Base-by-base conservation (phyloP, 179 eudicot species). In the Spinacia oleracea region DNA sequence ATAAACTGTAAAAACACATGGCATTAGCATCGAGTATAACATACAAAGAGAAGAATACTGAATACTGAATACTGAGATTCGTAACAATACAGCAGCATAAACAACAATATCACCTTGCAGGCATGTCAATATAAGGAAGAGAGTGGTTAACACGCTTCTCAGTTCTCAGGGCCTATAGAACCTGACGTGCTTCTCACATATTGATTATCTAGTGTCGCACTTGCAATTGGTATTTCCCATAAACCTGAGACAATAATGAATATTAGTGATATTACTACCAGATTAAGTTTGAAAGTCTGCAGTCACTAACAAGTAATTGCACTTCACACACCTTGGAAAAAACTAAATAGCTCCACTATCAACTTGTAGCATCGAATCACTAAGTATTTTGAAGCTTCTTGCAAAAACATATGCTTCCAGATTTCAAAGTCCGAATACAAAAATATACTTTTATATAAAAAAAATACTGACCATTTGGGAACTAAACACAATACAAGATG, bases 211-310 rank as follows among this genome's bases (percentile, higher is more conserved):
- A 91, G 91, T 63, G 90, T 90, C 78, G 89, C 87, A 80, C 81
- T 88, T n/a, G n/a, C n/a, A n/a, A n/a, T n/a, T 5, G 97, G 93
- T 66, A 95, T 89, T 79, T 95, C 98, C 98, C 97, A 78, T 97
- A 95, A 29, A 90, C 88, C 98, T 95, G 90, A 72, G 73, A 82
- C 73, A 58, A 43, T 14, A 16, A 9, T 14, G 12, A 42, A 70
- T 46, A 38, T 0, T 38, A 38, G 40, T 38, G 40, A 38, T 59
- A 56, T n/a, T n/a, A 56, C 31, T 9, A 27, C 64, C 32, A 3
- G 32, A 59, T 23, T 10, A 59, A 59, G 1, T 59, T 23, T 29
- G 8, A 59, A 59, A 23, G 32, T 59, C 31, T 0, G 15, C 64
- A 11, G 32, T 59, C 1, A 2, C 29, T 27, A 11, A 25, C 10